Percentiles rank a stretch among this genome's conserved stretches.
phyloP scores from a whole-genome alignment of 257 asterid species.

The Solanum pinnatisectum region DNA sequence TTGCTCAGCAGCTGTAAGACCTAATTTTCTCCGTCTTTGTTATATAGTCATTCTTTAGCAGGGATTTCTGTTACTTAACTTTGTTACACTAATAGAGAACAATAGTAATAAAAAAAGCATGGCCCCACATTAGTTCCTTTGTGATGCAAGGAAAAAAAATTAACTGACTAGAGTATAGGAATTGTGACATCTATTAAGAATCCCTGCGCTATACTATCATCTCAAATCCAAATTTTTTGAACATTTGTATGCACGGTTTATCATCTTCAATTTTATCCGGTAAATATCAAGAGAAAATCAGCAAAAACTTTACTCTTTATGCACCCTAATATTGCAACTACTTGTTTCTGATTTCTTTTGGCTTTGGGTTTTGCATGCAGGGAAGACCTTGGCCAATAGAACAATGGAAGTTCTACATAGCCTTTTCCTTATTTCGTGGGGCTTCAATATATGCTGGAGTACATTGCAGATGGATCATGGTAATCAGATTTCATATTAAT shows the following conservation, averaged over 20 bases:
- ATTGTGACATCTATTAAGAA: background rate
- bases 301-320: background rate
- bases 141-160: background rate
- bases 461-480: slow-evolving; percentile 84
- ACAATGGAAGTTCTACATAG: slow-evolving; percentile 84
- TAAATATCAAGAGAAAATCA: background rate
- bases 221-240: background rate
- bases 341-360: slow-evolving; percentile 2
- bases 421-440: slow-evolving; percentile 88
- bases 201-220: background rate
- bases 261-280: background rate
- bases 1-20: slow-evolving; percentile 72
- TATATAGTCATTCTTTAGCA: background rate
- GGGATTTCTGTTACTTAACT: background rate
- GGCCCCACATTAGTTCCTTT: background rate
- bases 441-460: slow-evolving; percentile 89
- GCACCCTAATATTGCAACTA: background rate
- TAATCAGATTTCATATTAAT: slow-evolving; percentile 10
- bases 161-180: background rate
- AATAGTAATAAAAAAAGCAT: background rate
- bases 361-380: slow-evolving; percentile 24
- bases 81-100: background rate
- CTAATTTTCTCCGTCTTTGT: background rate
- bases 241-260: background rate
- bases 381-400: slow-evolving; percentile 88